Base-by-base conservation (phyloP, 2,329 filamentous ascomycete species). In the Cyclaneusma minus region DNA sequence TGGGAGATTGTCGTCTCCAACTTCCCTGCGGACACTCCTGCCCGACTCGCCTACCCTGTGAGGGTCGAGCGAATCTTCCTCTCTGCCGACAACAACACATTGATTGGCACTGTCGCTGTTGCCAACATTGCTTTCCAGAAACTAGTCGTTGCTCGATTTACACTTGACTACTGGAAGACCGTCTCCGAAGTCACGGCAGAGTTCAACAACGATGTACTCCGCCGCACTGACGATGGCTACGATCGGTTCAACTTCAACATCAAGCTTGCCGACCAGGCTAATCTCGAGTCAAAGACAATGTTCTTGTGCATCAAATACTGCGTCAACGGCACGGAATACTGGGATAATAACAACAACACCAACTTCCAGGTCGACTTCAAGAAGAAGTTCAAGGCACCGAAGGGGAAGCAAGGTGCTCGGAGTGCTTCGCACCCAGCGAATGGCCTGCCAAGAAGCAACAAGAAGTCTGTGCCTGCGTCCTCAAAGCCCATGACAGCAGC, bases 141-240 rank as follows among this genome's bases (percentile, higher is more conserved):
- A 55, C 52, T 63, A 5, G 82, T 98, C 28, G 72, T 78, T n/a
- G 87, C 83, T 49, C 73, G 89, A 26, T 98, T 98, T 51, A 98
- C 89, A 0, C 66, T 94, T 24, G 89, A 98, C 51, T 89, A 92
- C 55, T 98, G 89, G 89, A 93, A 92, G 63, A 98, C 89, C 0
- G 91, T 85, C 0, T 98, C 89, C 1, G 89, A 98, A 48, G 79
- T 95, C 2, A 64, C 66, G 19, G 87, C 82, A n/a, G 84, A 94
- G 42, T 98, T 70, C 56, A 76, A 74, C 48, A 69, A 80, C 34
- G 80, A 89, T 52, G 67, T 87, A 23, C 69, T 72, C 22, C 69
- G 70, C 15, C 68, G 68, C 38, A 68, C 77, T 21, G 56, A 68
- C 13, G 63, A 77, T 39, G 72, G 76, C 24, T 76, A 77, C 40